Conservation (phyloP, 2,329 filamentous ascomycete genomes). For the Fusarium lyarnte region DNA sequence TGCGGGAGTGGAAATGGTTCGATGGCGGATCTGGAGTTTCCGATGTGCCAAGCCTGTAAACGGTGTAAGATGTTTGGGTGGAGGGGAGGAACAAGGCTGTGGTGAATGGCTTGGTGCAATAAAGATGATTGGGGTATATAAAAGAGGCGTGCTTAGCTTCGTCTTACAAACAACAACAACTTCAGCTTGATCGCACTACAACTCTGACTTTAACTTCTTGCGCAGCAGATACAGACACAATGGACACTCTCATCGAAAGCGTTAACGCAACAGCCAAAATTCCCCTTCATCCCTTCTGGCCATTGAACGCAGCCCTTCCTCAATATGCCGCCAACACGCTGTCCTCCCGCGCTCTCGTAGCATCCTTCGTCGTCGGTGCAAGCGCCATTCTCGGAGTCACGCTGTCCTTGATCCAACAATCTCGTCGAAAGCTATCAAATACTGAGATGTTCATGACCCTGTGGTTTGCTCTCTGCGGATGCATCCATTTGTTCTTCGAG, state of each 20-base stretch:
- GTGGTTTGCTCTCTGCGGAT: conserved; percentile 80
- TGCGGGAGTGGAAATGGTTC: conserved; percentile 12
- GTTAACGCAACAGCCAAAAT: conserved; percentile 11
- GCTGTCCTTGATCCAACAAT: conserved; percentile 60
- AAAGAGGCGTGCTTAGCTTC: background rate
- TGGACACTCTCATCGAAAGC: conserved; percentile 19
- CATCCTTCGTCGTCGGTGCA: conserved; percentile 67
- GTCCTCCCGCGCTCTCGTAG: conserved; percentile 66
- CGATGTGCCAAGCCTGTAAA: conserved; percentile 18
- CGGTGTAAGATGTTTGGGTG: background rate
- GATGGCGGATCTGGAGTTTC: conserved; percentile 36
- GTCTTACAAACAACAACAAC: background rate
- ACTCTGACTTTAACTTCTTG: background rate
- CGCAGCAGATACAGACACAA: background rate
- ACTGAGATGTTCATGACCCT: conserved; percentile 69
- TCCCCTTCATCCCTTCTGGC: conserved; percentile 74
- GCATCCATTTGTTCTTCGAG: conserved; percentile 56
- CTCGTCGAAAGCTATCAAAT: conserved; percentile 61
- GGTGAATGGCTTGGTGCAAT: background rate
- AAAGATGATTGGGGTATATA: background rate
- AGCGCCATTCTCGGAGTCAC: conserved; percentile 66
- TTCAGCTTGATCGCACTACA: background rate
- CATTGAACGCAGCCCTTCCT: conserved; percentile 68
- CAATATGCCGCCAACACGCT: conserved; percentile 74
- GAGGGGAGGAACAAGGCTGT: background rate